phyloP scores from a whole-genome alignment of 257 asterid species.

The Rauvolfia tetraphylla region DNA sequence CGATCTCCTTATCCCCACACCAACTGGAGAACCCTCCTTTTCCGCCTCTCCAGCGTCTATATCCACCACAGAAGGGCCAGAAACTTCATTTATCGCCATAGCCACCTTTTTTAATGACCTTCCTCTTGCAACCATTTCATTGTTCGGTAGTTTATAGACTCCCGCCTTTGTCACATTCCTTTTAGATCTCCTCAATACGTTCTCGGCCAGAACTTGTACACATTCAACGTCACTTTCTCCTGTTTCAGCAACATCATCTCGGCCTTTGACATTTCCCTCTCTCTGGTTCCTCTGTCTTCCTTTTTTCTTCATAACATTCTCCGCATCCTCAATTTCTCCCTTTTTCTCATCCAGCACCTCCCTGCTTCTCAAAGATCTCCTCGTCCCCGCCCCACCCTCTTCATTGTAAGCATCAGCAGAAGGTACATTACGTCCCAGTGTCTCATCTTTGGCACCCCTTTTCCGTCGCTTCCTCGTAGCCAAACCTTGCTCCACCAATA shows the following conservation, averaged over 20 bases:
- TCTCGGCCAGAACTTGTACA: conserved; percentile 19
- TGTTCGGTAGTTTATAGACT: neutral
- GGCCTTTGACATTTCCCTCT: conserved; percentile 13
- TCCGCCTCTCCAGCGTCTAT: neutral
- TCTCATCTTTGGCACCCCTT: conserved; percentile 14
- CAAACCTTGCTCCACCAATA: conserved; percentile 21
- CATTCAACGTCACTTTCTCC: conserved; percentile 12
- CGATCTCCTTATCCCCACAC: conserved; percentile 33
- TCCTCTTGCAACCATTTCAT: conserved; percentile 12
- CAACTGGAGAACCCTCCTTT: conserved; percentile 15
- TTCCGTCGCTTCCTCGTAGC: conserved; percentile 27
- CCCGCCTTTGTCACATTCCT: conserved; percentile 25
- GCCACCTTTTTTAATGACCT: conserved; percentile 15
- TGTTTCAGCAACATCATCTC: conserved; percentile 18
- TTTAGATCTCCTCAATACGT: conserved; percentile 34
- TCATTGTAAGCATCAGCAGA: conserved; percentile 22
- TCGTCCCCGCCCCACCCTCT: conserved; percentile 16
- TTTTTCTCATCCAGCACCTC: conserved; percentile 23
- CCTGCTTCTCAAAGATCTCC: conserved; percentile 28
- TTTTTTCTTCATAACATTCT: conserved; percentile 17
- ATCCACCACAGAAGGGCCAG: conserved; percentile 9
- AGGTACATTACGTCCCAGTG: conserved; percentile 12
- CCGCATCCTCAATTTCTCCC: conserved; percentile 15
- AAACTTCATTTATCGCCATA: conserved; percentile 19
- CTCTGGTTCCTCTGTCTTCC: neutral